Conservation (phyloP, 192 early-diverging fungal species). For the Spizellomyces sp. region DNA sequence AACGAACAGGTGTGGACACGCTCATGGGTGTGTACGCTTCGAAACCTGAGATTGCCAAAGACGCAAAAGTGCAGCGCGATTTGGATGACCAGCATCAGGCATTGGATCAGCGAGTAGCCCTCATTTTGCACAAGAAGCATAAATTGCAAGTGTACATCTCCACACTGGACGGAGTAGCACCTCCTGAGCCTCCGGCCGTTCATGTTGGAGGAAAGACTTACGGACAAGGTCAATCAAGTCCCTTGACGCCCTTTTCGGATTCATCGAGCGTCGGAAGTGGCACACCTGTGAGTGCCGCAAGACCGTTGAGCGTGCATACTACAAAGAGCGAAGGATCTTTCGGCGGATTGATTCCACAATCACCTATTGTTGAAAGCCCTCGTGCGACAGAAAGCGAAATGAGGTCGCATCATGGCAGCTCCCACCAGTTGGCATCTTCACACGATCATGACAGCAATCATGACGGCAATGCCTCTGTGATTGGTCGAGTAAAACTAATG, state of each 20-base stretch:
- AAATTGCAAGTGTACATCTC: constrained; percentile 39
- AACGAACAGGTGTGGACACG: constrained; percentile 40
- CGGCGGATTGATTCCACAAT: no score
- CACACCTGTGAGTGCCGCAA: no score
- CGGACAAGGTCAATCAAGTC: no score
- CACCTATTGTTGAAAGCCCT: no score
- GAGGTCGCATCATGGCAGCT: no score
- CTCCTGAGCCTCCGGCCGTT: neutral
- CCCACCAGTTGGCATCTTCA: neutral
- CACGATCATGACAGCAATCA: constrained; percentile 13
- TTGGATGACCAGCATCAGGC: constrained; percentile 36
- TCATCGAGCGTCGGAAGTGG: no score
- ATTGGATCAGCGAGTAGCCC: constrained; percentile 23
- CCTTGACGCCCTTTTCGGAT: no score
- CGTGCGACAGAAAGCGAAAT: no score
- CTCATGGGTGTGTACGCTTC: constrained; percentile 35
- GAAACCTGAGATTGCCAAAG: constrained; percentile 31
- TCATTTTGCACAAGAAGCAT: constrained; percentile 30
- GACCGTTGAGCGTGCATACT: no score
- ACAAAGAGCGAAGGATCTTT: no score
- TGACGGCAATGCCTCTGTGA: neutral
- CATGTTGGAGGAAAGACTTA: no score
- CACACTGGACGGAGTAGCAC: constrained; percentile 33
- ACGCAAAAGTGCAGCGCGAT: constrained; percentile 35
- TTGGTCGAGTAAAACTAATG: constrained; percentile 23